Evolutionary conservation across 1,284 basidiomycete species (phyloP).

Genomic region (Trichosporon inkin): DNA sequence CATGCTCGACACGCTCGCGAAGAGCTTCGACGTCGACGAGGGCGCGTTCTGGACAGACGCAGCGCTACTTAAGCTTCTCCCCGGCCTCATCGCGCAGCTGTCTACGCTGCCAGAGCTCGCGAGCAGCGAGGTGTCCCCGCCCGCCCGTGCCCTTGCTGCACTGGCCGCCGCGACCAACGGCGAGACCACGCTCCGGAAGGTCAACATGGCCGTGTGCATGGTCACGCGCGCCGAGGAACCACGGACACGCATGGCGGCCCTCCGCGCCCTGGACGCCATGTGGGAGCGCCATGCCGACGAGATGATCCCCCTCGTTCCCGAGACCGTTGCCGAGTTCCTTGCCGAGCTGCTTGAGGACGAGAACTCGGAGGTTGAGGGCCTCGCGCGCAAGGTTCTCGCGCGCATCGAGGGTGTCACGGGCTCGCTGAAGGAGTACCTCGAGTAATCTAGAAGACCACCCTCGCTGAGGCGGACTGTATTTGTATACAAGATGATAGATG

Average conservation of each 20-base stretch:
- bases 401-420: slow-evolving; percentile 52
- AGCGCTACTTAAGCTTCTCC: slow-evolving; percentile 62
- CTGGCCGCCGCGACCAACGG: slow-evolving; percentile 58
- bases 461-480: not conserved
- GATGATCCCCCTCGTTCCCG: slow-evolving; percentile 54
- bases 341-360: slow-evolving; percentile 54
- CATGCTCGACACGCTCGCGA: slow-evolving; percentile 62
- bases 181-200: slow-evolving; percentile 62
- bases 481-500: slow-evolving; percentile 6
- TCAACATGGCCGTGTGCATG: slow-evolving; percentile 82
- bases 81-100: slow-evolving; percentile 64
- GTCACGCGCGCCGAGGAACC: slow-evolving; percentile 76
- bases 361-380: slow-evolving; percentile 48
- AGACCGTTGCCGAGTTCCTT: slow-evolving; percentile 54
- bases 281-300: slow-evolving; percentile 66
- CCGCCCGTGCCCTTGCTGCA: slow-evolving; percentile 56
- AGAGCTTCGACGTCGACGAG: slow-evolving; percentile 74
- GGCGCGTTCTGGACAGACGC: slow-evolving; percentile 86
- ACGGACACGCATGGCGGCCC: slow-evolving; percentile 62
- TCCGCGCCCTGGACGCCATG: slow-evolving; percentile 64
- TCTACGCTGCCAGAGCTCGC: slow-evolving; percentile 17
- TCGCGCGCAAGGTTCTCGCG: slow-evolving; percentile 49
- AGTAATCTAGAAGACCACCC: slow-evolving; percentile 27
- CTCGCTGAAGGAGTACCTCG: slow-evolving; percentile 49
- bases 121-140: slow-evolving; percentile 20